Percentiles rank a stretch among this genome's conserved stretches.
phyloP scores from a whole-genome alignment of 2,329 filamentous ascomycete genomes.

The Pseudocercospora pini-densiflorae region DNA sequence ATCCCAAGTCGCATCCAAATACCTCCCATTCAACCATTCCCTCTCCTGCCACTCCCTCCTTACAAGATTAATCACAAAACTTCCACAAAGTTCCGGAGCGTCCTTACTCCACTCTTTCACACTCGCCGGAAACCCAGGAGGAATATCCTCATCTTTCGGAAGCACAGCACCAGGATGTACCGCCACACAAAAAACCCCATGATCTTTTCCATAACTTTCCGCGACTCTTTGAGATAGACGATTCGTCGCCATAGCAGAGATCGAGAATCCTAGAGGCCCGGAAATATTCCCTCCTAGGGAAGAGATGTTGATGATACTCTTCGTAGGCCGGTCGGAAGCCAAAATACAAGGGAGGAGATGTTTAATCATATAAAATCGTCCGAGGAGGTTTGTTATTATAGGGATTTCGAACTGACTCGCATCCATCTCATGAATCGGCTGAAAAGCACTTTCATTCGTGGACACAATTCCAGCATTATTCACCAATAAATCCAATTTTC shows the following conservation, averaged over 20 bases:
- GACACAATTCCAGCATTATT: slow-evolving; percentile 23
- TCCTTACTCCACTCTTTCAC: slow-evolving; percentile 30
- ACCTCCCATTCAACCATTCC: slow-evolving; percentile 45
- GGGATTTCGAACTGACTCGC: slow-evolving; percentile 17
- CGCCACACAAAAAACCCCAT: slow-evolving; percentile 34
- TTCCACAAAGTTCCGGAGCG: slow-evolving; percentile 33
- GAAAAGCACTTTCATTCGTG: slow-evolving; percentile 9
- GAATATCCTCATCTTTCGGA: slow-evolving; percentile 34
- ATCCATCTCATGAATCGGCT: slow-evolving; percentile 13
- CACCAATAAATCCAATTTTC: slow-evolving; percentile 19
- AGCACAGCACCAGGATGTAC: slow-evolving; percentile 42
- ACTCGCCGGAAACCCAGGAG: slow-evolving; percentile 38
- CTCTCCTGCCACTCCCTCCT: slow-evolving; percentile 39
- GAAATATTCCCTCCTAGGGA: slow-evolving; percentile 34
- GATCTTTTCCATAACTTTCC: slow-evolving; percentile 35
- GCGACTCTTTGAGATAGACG: slow-evolving; percentile 41
- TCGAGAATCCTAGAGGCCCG: slow-evolving; percentile 42
- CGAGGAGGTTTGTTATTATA: slow-evolving; percentile 18
- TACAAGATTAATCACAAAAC: slow-evolving; percentile 37
- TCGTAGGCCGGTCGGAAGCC: background rate
- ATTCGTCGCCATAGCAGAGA: slow-evolving; percentile 41
- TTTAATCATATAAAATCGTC: slow-evolving; percentile 26
- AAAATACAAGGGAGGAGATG: slow-evolving; percentile 29
- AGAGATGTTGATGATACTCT: slow-evolving; percentile 39
- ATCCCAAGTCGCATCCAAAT: slow-evolving; percentile 44